Evolutionary conservation across 1,284 basidiomycete genomes (phyloP), one percentile per base, ranked within the genome.

Genomic region (Papiliotrema fonsecae): DNA sequence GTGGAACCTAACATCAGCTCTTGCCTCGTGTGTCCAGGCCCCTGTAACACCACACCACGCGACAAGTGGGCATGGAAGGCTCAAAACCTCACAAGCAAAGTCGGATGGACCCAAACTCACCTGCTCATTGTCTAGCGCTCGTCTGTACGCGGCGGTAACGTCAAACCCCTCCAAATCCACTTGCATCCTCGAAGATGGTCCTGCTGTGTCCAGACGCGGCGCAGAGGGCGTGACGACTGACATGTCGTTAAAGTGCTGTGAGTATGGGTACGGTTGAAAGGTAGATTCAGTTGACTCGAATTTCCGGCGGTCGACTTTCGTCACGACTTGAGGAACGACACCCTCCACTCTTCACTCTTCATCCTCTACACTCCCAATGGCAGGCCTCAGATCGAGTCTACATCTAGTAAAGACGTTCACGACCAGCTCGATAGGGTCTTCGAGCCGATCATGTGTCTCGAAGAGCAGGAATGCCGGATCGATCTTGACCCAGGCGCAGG

Each of bases 61-160:
- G 30, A 31, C 30, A 16, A 31, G 30, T n/a, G n/a, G n/a, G n/a
- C n/a, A n/a, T n/a, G n/a, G n/a, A n/a, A n/a, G n/a, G n/a, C n/a
- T n/a, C n/a, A n/a, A n/a, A n/a, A n/a, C n/a, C n/a, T n/a, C n/a
- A n/a, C n/a, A n/a, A n/a, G 30, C 4, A 43, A 34, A 24, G 22
- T 21, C 19, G 34, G 16, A 11, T 14, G 24, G 37, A n/a, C 5
- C 22, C 27, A 36, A 18, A 56, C 67, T 22, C 47, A 74, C 70
- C 53, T 72, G 63, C 42, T 70, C 66, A 49, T 72, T 64, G 13
- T 62, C 57, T 27, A 69, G 45, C 14, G 69, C 73, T 34, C 56
- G 50, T 37, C 61, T 56, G 55, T 74, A 74, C 21, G 70, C 64
- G 3, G 52, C 58, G 30, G 70, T 58, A 11, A 74, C 65, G 52